These are phyloP conservation scores for Curvularia sp. DNA, from an alignment of 2,329 filamentous ascomycete genomes.

Conservation along the genomic window DNA sequence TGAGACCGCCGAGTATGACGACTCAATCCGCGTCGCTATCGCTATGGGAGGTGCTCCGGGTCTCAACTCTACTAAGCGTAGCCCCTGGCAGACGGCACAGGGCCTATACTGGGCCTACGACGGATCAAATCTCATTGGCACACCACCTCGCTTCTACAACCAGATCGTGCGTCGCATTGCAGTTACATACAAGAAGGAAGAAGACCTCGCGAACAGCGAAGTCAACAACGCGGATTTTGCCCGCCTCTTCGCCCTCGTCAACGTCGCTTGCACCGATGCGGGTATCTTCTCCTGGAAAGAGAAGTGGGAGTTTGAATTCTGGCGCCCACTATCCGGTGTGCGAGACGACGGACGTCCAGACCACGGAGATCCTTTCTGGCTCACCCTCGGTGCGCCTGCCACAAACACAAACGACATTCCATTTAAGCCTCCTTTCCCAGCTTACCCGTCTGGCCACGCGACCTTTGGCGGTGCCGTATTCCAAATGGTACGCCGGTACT, in stretches of 20 bases:
- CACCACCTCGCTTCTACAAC: conserved; percentile 25
- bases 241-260: conserved; percentile 35
- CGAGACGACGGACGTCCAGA: conserved; percentile 26
- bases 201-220: conserved; percentile 6
- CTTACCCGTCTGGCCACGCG: conserved; percentile 38
- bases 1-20: conserved; percentile 23
- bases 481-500: conserved; percentile 34
- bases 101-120: conserved; percentile 27
- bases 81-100: conserved; percentile 19
- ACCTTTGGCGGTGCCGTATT: conserved; percentile 35
- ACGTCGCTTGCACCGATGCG: conserved; percentile 35
- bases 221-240: conserved; percentile 40
- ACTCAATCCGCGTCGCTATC: conserved; percentile 13
- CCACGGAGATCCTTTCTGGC: conserved; percentile 33
- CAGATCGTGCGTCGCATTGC: conserved; percentile 35
- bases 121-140: conserved; percentile 31
- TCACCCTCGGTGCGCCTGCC: conserved; percentile 30
- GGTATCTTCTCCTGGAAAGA: conserved; percentile 41
- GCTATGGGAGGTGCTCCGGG: conserved; percentile 21
- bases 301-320: conserved; percentile 41
- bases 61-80: conserved; percentile 24
- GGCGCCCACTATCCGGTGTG: conserved; percentile 39
- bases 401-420: conserved; percentile 33
- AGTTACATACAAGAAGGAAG: conserved; percentile 21
- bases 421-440: conserved; percentile 39